phyloP scores from a whole-genome alignment of 2,329 filamentous ascomycete genomes.

The Xylariaceae sp. region DNA sequence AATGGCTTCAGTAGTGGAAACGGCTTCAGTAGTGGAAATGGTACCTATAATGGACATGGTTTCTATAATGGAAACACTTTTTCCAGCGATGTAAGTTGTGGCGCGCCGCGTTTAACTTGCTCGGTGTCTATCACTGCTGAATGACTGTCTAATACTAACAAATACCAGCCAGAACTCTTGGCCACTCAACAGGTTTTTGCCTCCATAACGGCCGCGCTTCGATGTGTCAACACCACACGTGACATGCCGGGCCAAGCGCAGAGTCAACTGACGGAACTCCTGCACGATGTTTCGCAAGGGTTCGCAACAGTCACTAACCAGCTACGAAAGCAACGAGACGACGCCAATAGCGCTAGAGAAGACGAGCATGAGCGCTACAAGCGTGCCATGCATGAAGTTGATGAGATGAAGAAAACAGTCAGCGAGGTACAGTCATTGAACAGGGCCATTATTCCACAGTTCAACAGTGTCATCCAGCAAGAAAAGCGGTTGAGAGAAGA shows the following conservation, averaged over 20 bases:
- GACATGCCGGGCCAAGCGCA: slow-evolving; percentile 17
- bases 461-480: slow-evolving; percentile 8
- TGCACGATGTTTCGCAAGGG: slow-evolving; percentile 23
- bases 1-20: no score
- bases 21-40: no score
- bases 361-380: slow-evolving; percentile 15
- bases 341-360: slow-evolving; percentile 3
- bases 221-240: slow-evolving; percentile 21
- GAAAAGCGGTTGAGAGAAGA: slow-evolving; percentile 17
- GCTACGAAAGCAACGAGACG: slow-evolving; percentile 20
- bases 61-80: neutral
- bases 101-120: neutral
- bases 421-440: slow-evolving; percentile 1
- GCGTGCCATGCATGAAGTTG: slow-evolving; percentile 6
- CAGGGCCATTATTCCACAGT: neutral
- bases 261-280: slow-evolving; percentile 15
- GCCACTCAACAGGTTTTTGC: slow-evolving; percentile 11
- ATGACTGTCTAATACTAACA: neutral
- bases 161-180: slow-evolving; percentile 1
- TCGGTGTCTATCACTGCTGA: neutral
- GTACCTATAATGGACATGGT: no score
- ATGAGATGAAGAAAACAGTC: slow-evolving; percentile 4
- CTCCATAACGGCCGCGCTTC: slow-evolving; percentile 18
- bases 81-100: slow-evolving; percentile 6
- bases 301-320: slow-evolving; percentile 9